Evolutionary conservation across 257 asterid genomes (phyloP), one percentile per base, ranked within the genome.

Genomic region (Nicotiana paniculata): DNA sequence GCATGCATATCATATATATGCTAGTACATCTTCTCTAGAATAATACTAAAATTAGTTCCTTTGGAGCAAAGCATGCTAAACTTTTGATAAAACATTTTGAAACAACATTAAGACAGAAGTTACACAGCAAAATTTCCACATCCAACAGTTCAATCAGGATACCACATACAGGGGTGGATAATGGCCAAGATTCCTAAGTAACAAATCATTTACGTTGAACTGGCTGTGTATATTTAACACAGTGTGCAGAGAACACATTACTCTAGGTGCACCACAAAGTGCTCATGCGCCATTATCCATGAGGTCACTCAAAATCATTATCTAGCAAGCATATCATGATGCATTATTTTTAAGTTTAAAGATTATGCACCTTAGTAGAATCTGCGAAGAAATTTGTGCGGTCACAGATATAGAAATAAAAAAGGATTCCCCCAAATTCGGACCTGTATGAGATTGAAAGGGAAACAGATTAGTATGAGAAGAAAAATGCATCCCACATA

Each of bases 381-480:
- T 93, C 98, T 72, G 94, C 92, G 83, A 96, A 89, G 53, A 96
- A 24, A 83, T 87, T 86, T 81, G 99, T 96, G 28, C 99, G 97
- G 85, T 96, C 99, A 70, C 97, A 94, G 28, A 93, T 55, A 93
- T 94, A 96, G 86, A 88, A 93, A 85, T 94, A 96, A 89, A 92
- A 85, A 82, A 96, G 84, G 79, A 96, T 92, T 85, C 89, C 93
- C 80, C 98, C 99, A 80, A 94, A 91, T 89, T 96, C 99, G 75
- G 99, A 89, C 97, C 99, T 96, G 90, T 86, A 84, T 26, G 46
- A 86, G 62, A 88, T 84, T 82, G 81, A 39, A 83, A 70, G 46
- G 81, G 76, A 18, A 9, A 18, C 5, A 3, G 26, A 11, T 75
- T 51, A 48, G 80, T 75, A 75, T 9, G 16, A 51, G 28, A 64